Evolutionary conservation across 345 rosid genomes (phyloP), one percentile per base, ranked within the genome.

Genomic region (Citrus australasica): DNA sequence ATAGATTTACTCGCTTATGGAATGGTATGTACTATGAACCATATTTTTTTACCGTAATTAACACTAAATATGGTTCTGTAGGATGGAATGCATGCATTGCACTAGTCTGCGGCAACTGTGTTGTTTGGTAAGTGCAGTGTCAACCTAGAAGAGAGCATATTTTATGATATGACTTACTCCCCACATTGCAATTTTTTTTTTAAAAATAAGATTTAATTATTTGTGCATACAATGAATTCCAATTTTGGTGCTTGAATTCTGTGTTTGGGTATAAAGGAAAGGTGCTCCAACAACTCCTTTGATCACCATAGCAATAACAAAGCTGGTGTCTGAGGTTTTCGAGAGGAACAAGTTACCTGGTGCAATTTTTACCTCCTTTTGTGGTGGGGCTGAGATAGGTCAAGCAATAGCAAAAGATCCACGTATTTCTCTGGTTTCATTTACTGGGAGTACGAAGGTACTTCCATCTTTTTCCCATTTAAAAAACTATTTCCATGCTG

Each of bases 21-120:
- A 35, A 58, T 33, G 3, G 3, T 9, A 71, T 33, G n/a, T 25
- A 35, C 4, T 21, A 33, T 8, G 5, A 25, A 46, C 28, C 42
- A 38, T 38, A 32, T 27, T 56, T 32, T 81, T 67, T 24, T 33
- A 35, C 37, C 7, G 2, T 60, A 70, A 69, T 79, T 75, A 72
- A 65, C 66, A 3, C 8, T 7, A 27, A 56, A 42, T 67, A 27
- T 76, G 74, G 9, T 84, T 67, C 66, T 79, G 76, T 84, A 96
- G 98, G 99, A 78, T 94, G 98, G 98, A 96, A 94, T 84, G 99
- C 99, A 78, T 96, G 98, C 88, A 86, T 92, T 79, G 99, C 99
- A 0, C 90, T 96, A 53, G 99, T 96, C 78, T 94, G 97, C 2
- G 99, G 99, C 84, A 96, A 94, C 78, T 94, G 98, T 68, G 98